phyloP scores from a whole-genome alignment of 768 basidiomycete species.

The Suillus hirtellus region DNA sequence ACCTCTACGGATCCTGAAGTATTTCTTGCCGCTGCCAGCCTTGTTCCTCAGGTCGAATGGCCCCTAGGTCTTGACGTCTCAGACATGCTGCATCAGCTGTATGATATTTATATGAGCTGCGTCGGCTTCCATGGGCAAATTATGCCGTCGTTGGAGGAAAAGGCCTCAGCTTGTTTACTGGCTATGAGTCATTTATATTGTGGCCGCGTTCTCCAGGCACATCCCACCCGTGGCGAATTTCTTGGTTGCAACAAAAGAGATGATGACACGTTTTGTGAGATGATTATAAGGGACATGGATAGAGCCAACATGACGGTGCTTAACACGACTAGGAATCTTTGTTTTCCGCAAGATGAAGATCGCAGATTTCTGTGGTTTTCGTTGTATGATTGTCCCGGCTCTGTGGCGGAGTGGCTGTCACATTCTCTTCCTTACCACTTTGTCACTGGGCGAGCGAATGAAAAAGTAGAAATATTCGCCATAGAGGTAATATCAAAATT shows the following conservation, averaged over 20 bases:
- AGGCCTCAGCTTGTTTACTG: not conserved
- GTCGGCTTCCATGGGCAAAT: not conserved
- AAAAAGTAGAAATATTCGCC: not conserved
- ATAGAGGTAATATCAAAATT: not conserved
- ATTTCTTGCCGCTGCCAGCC: not conserved
- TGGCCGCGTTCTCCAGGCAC: not conserved
- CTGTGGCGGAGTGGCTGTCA: not conserved
- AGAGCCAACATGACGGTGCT: not conserved
- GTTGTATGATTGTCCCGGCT: not conserved
- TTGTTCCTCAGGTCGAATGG: not conserved
- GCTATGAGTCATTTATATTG: not conserved
- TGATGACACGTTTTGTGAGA: not conserved
- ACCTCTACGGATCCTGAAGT: not conserved
- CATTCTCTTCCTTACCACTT: not conserved
- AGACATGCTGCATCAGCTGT: not conserved
- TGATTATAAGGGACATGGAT: rapidly evolving
- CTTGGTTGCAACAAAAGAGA: not conserved
- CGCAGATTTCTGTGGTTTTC: rapidly evolving
- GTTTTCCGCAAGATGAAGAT: not conserved
- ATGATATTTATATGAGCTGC: not conserved
- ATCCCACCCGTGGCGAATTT: not conserved
- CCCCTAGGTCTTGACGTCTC: not conserved
- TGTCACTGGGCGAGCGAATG: not conserved
- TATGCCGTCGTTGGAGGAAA: not conserved
- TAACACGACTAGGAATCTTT: not conserved